Percentiles rank a stretch among this genome's conserved stretches.
Evolutionary conservation across 768 basidiomycete species (phyloP).

Genomic region (Cubamyces sp.): DNA sequence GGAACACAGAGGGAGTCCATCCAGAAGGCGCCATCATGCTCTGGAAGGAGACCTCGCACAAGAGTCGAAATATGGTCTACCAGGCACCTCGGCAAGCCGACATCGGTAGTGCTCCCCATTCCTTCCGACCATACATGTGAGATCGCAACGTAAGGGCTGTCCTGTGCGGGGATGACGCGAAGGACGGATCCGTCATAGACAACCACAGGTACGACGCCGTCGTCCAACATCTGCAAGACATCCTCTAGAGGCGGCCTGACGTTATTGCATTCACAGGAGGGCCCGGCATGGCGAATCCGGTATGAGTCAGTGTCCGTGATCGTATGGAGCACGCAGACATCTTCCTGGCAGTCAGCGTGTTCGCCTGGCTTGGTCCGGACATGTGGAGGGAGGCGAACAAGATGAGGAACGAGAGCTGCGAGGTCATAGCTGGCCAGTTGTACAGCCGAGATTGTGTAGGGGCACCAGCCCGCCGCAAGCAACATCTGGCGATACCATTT

Average conservation of each 20-base stretch:
- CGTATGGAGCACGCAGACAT: background rate
- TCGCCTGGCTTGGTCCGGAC: background rate
- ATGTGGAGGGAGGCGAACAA: background rate
- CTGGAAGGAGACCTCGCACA: background rate
- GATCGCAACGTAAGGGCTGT: slow-evolving; percentile 3
- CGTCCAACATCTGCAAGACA: background rate
- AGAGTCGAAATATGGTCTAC: slow-evolving; percentile 7
- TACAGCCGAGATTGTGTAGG: background rate
- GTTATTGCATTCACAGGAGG: background rate
- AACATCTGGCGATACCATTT: background rate
- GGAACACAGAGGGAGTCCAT: slow-evolving; percentile 24
- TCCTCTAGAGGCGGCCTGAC: background rate
- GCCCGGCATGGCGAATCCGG: background rate
- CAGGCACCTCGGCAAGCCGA: slow-evolving; percentile 17
- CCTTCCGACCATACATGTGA: slow-evolving; percentile 9
- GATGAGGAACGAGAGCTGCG: background rate
- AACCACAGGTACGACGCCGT: background rate
- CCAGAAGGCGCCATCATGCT: slow-evolving; percentile 17
- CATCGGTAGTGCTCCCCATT: slow-evolving; percentile 23
- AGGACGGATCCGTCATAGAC: background rate
- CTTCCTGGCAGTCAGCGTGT: background rate
- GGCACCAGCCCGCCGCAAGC: background rate
- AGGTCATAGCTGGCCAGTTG: too few relatives aligned
- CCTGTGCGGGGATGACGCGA: background rate
- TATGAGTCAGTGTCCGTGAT: background rate